Evolutionary conservation across 345 rosid genomes (phyloP).

Genomic region (Aquilaria malaccensis): DNA sequence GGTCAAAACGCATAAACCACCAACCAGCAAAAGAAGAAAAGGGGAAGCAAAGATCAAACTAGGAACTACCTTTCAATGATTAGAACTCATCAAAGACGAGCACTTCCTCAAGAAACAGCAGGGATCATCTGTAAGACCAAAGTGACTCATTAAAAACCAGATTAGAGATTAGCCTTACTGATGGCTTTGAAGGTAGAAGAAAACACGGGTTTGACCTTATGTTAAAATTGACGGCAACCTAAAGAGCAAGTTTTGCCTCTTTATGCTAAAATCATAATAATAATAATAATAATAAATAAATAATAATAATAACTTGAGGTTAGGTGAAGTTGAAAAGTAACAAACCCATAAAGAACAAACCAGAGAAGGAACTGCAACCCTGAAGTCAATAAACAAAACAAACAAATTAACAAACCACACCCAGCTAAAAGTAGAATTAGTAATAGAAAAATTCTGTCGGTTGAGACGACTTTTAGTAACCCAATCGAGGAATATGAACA

Average conservation of each 20-base stretch:
- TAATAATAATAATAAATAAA: neutral
- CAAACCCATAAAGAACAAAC: slow-evolving; percentile 10
- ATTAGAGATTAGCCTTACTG: neutral
- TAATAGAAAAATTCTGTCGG: neutral
- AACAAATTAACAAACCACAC: slow-evolving; percentile 5
- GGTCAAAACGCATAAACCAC: too few species aligned
- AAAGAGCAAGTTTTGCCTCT: slow-evolving; percentile 8
- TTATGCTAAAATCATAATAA: slow-evolving; percentile 4
- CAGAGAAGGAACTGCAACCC: slow-evolving; percentile 12
- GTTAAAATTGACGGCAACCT: slow-evolving; percentile 1
- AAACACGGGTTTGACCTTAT: slow-evolving; percentile 21
- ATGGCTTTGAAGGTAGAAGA: slow-evolving; percentile 3
- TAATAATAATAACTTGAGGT: slow-evolving; percentile 6
- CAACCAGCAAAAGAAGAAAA: too few species aligned
- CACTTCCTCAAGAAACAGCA: neutral
- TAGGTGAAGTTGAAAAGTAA: slow-evolving; percentile 24
- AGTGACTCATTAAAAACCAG: neutral
- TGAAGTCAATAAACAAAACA: slow-evolving; percentile 4
- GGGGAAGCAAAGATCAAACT: neutral
- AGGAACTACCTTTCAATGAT: too few species aligned
- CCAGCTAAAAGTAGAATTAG: slow-evolving; percentile 11
- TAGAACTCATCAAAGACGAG: too few species aligned
- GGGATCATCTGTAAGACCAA: neutral
- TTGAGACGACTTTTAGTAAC: slow-evolving; percentile 9
- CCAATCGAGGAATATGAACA: slow-evolving; percentile 19